A percentile compares a stretch with the other conserved stretches of the same genome.
These are phyloP conservation scores for Tilletia caries DNA, from an alignment of 1,284 basidiomycete species.

Conservation along the genomic window DNA sequence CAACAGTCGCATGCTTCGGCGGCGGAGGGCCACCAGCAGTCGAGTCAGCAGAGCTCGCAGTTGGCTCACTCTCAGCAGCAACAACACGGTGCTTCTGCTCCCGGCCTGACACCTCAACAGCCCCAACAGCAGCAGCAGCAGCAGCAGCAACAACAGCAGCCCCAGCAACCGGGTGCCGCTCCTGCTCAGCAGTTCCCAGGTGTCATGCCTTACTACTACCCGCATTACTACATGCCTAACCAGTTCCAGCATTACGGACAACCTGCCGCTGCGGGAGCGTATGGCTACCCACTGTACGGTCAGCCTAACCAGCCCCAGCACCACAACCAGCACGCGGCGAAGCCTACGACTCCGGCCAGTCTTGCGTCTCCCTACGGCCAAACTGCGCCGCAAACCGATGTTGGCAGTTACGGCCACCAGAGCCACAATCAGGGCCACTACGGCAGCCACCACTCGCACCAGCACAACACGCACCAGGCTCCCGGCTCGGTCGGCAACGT, in stretches of 20 bases:
- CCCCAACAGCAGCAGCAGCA: slow-evolving; percentile 28
- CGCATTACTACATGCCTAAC: slow-evolving; percentile 53
- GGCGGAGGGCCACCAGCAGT: slow-evolving; percentile 24
- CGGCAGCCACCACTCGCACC: slow-evolving; percentile 32
- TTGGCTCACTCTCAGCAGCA: slow-evolving; percentile 26
- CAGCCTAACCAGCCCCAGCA: slow-evolving; percentile 31
- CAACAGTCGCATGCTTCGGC: not conserved
- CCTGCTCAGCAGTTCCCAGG: slow-evolving; percentile 49
- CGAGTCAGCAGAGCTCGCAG: slow-evolving; percentile 24
- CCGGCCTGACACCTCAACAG: slow-evolving; percentile 19
- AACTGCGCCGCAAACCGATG: slow-evolving; percentile 19
- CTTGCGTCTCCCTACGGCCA: slow-evolving; percentile 44
- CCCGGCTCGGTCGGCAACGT: slow-evolving; percentile 21
- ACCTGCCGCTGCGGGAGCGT: slow-evolving; percentile 39
- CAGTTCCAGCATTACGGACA: slow-evolving; percentile 54
- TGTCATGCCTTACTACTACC: slow-evolving; percentile 54
- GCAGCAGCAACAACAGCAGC: slow-evolving; percentile 27
- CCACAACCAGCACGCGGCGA: slow-evolving; percentile 33
- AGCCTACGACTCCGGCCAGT: slow-evolving; percentile 45
- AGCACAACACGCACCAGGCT: slow-evolving; percentile 34
- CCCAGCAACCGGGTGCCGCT: slow-evolving; percentile 22
- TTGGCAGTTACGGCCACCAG: slow-evolving; percentile 20
- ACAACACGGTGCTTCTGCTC: slow-evolving; percentile 3
- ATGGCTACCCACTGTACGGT: slow-evolving; percentile 52
- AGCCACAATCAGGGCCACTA: slow-evolving; percentile 23